A percentile compares a stretch with the other conserved stretches of the same genome.
These are phyloP conservation scores for Phytophthora chlamydospora DNA, from an alignment of 352 stramenopile species.

Conservation along the genomic window DNA sequence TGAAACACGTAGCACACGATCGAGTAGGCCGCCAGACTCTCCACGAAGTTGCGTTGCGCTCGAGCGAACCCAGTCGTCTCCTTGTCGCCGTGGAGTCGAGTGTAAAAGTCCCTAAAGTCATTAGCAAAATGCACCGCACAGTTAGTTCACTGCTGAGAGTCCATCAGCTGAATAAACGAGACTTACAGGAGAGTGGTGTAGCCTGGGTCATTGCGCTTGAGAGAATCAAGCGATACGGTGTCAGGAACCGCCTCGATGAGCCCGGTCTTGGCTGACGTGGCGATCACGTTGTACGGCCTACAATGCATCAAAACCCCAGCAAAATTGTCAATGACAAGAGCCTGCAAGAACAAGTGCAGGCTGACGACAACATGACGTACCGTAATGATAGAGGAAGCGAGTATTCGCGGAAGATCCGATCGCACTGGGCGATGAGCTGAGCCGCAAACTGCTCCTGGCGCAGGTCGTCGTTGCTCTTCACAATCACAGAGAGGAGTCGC, in stretches of 20 bases:
- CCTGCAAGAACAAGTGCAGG: constrained; percentile 38
- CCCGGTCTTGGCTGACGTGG: constrained; percentile 92
- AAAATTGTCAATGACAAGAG: constrained; percentile 36
- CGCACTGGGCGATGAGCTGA: constrained; percentile 96
- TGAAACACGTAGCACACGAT: constrained; percentile 98
- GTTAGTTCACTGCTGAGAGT: background rate
- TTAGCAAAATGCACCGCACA: background rate
- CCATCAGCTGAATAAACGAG: constrained; percentile 17
- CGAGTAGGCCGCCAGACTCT: constrained; percentile 96
- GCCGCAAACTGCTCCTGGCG: constrained; percentile 98
- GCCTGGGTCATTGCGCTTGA: constrained; percentile 91
- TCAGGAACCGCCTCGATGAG: constrained; percentile 97
- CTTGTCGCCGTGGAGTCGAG: constrained; percentile 89
- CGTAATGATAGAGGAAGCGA: constrained; percentile 92
- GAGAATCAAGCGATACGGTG: constrained; percentile 96
- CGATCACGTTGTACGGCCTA: constrained; percentile 96
- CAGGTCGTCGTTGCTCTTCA: constrained; percentile 98
- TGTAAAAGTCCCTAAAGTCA: constrained; percentile 89
- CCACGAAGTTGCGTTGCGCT: constrained; percentile 89
- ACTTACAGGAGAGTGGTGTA: constrained; percentile 93
- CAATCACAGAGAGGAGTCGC: constrained; percentile 92
- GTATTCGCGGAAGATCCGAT: constrained; percentile 96
- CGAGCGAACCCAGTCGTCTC: constrained; percentile 76
- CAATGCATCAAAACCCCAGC: constrained; percentile 14
- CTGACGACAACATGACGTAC: constrained; percentile 26